A percentile compares a stretch with the other conserved stretches of the same genome.
Evolutionary conservation across 306 rosid genomes (phyloP).

Genomic region (Citrullus colocynthis): DNA sequence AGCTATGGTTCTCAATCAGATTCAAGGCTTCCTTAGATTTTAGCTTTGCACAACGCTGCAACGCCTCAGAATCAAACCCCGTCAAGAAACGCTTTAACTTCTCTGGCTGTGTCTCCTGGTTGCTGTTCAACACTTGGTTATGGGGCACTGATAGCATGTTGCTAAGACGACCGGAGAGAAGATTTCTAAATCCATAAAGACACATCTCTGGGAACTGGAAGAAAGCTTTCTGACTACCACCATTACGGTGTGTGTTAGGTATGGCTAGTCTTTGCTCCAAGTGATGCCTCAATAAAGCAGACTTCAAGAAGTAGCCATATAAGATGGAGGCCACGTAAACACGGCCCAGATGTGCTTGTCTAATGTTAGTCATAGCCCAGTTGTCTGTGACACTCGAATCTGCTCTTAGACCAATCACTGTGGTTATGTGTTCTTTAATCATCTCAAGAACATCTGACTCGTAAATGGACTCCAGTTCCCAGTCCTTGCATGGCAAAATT

Average conservation of each 20-base stretch:
- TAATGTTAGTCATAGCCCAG: slow-evolving; percentile 72
- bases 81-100: slow-evolving; percentile 48
- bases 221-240: slow-evolving; percentile 26
- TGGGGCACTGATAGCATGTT: slow-evolving; percentile 19
- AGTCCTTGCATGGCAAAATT: slow-evolving; percentile 82
- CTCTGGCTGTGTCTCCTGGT: slow-evolving; percentile 29
- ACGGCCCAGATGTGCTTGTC: slow-evolving; percentile 35
- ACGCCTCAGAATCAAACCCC: slow-evolving; percentile 55
- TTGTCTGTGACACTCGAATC: slow-evolving; percentile 65
- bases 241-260: slow-evolving; percentile 31
- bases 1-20: slow-evolving; percentile 55
- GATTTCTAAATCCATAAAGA: slow-evolving; percentile 30
- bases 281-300: slow-evolving; percentile 55
- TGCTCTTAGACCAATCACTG: slow-evolving; percentile 69
- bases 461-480: slow-evolving; percentile 84
- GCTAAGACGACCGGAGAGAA: slow-evolving; percentile 27
- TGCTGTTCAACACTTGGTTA: slow-evolving; percentile 16
- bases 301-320: slow-evolving; percentile 83
- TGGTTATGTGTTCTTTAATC: slow-evolving; percentile 67
- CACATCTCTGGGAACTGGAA: slow-evolving; percentile 27
- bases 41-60: slow-evolving; percentile 69
- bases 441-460: slow-evolving; percentile 59
- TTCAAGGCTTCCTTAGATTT: slow-evolving; percentile 65
- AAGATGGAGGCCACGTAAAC: slow-evolving; percentile 69
- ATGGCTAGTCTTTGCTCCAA: slow-evolving; percentile 42